These are phyloP conservation scores for Boechera divaricarpa DNA, from an alignment of 345 rosid species.

Conservation along the genomic window DNA sequence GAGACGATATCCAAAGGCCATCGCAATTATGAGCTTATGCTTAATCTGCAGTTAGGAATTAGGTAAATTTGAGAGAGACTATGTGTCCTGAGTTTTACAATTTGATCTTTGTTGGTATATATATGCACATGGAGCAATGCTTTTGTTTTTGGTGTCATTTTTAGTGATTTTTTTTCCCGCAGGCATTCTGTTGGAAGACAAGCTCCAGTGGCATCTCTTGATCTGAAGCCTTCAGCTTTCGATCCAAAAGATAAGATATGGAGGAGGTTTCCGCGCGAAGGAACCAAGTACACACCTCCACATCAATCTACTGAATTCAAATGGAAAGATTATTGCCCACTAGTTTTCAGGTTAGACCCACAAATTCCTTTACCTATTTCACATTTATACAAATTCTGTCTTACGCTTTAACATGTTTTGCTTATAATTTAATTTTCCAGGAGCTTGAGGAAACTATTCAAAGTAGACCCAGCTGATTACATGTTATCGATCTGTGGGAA, in stretches of 20 bases:
- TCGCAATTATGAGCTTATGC: slow-evolving; percentile 94
- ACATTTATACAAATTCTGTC: not conserved
- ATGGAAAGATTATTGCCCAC: slow-evolving; percentile 99
- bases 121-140: slow-evolving; percentile 3
- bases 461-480: slow-evolving; percentile 96
- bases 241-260: slow-evolving; percentile 93
- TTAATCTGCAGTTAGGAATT: slow-evolving; percentile 83
- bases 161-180: slow-evolving; percentile 23
- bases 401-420: slow-evolving; percentile 20
- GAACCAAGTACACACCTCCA: slow-evolving; percentile 90
- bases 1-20: slow-evolving; percentile 90
- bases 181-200: slow-evolving; percentile 94
- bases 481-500: slow-evolving; percentile 94
- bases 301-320: slow-evolving; percentile 84
- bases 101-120: slow-evolving; percentile 10
- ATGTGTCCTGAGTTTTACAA: slow-evolving; percentile 5
- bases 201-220: slow-evolving; percentile 72
- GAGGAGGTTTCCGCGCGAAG: slow-evolving; percentile 94
- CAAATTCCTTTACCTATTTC: not conserved
- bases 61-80: slow-evolving; percentile 41
- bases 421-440: slow-evolving; percentile 45
- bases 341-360: slow-evolving; percentile 78
- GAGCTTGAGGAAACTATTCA: slow-evolving; percentile 89
- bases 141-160: slow-evolving; percentile 18
- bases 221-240: slow-evolving; percentile 87